Evolutionary conservation across 768 basidiomycete species (phyloP).

Genomic region (Suillus subluteus): DNA sequence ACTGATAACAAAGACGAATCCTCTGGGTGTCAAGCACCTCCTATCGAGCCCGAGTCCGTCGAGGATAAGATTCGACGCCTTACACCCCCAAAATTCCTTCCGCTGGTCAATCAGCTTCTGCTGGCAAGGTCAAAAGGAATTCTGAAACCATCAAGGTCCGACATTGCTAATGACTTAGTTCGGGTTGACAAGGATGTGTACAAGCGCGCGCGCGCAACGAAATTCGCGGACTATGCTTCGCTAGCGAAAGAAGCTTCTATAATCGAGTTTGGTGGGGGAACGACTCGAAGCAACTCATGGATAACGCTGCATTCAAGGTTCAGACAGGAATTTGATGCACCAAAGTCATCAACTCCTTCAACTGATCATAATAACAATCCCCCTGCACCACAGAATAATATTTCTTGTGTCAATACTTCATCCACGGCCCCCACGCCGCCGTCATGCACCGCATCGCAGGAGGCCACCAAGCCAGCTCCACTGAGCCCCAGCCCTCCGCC

Average conservation of each 20-base stretch:
- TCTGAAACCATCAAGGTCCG: conserved; percentile 40
- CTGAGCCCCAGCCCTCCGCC: background rate
- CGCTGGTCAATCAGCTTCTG: conserved; percentile 30
- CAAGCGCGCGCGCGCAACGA: conserved; percentile 27
- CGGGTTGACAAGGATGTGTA: conserved; percentile 31
- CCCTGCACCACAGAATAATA: background rate
- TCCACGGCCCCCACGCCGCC: background rate
- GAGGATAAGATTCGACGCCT: conserved; percentile 17
- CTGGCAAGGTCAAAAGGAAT: conserved; percentile 33
- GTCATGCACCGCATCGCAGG: too few relatives aligned
- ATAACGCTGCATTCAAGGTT: conserved; percentile 33
- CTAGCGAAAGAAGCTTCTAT: conserved; percentile 33
- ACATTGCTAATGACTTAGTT: conserved; percentile 38
- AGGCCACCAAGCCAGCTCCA: background rate
- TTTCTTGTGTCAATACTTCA: background rate
- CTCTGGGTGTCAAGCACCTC: conserved; percentile 7
- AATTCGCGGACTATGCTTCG: conserved; percentile 30
- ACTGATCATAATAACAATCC: background rate
- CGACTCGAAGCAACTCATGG: conserved; percentile 21
- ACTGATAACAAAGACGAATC: conserved; percentile 12
- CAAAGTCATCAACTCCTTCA: background rate
- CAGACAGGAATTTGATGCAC: conserved; percentile 4
- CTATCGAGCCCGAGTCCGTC: background rate
- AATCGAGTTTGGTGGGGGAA: conserved; percentile 29
- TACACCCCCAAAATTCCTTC: conserved; percentile 33